Base-by-base conservation (phyloP, 208 protist species). In the Phytomonas sp. region DNA sequence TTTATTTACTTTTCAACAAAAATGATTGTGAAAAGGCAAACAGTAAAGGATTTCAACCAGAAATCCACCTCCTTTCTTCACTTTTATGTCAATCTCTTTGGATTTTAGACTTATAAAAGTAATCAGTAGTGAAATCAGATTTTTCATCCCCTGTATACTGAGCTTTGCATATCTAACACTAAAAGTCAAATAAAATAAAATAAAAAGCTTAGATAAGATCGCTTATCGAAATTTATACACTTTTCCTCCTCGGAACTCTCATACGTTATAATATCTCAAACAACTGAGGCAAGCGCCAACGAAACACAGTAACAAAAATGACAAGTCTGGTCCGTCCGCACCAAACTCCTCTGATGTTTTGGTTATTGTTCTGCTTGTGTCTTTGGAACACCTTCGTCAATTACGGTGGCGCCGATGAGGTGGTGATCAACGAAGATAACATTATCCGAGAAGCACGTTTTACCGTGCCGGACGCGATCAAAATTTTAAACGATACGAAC, bases 401-500 rank as follows among this genome's bases (percentile, higher is more conserved):
- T 70, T 29, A 62, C 42, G 42, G 34, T 61, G 75, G 61, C 26
- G 75, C 64, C 23, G 70, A 71, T 63, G 69, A 72, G n/a, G 64
- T 75, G 40, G 40, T 49, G 40, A 4, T 49, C 29, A 40, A 66
- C 33, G 74, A 78, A 4, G 72, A 64, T 16, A 56, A 49, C 40
- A 4, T 19, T 52, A 0, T 42, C 56, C 23, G 69, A 66, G 63
- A 49, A 16, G 40, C 40, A 12, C 40, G 40, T 3, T 82, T 78
- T 73, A 79, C 61, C 32, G 33, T 88, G 59, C 80, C 77, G 3
- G 65, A 76, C 16, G 76, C 76, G n/a, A 72, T 86, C 11, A 61
- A 71, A 26, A 67, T 67, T 6, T 71, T 94, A 6, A 72, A 52
- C 45, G 78, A 83, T 45, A 65, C 69, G 11, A 93, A 75, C 59